phyloP scores from a whole-genome alignment of 306 rosid species.

The Lathyrus tuberosus region DNA sequence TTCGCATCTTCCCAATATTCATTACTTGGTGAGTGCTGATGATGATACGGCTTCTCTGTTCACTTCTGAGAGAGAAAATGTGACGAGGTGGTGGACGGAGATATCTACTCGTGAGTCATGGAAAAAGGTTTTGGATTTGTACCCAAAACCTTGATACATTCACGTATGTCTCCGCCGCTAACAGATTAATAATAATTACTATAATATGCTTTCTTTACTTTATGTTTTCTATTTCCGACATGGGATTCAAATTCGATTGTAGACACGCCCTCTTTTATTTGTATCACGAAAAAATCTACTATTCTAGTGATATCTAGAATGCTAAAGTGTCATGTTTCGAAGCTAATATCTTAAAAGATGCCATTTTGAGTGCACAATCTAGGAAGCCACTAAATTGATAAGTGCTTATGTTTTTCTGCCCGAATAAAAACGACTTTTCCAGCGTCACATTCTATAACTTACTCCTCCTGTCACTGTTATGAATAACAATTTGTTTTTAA shows the following conservation, averaged over 20 bases:
- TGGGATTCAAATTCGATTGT: too few relatives aligned
- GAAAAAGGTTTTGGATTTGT: constrained; percentile 64
- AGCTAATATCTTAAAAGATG: too few relatives aligned
- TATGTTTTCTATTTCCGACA: too few relatives aligned
- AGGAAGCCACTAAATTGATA: too few relatives aligned
- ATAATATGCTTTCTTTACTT: not conserved
- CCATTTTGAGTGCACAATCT: too few relatives aligned
- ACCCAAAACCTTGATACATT: constrained; percentile 25
- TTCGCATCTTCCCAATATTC: constrained; percentile 81
- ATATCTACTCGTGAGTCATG: constrained; percentile 72
- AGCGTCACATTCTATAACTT: too few relatives aligned
- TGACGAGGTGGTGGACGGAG: constrained; percentile 84
- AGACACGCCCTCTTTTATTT: not conserved
- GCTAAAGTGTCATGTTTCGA: too few relatives aligned
- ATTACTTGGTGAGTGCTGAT: constrained; percentile 54
- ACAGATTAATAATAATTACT: not conserved
- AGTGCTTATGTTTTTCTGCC: too few relatives aligned
- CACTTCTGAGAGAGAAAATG: constrained; percentile 54
- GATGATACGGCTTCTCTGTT: constrained; percentile 44
- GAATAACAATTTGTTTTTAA: too few relatives aligned
- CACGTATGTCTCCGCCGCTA: not conserved
- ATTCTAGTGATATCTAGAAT: too few relatives aligned
- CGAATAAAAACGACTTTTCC: too few relatives aligned
- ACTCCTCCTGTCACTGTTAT: too few relatives aligned
- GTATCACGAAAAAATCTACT: not conserved